Evolutionary conservation across 1,284 basidiomycete species (phyloP), one percentile per base, ranked within the genome.

Genomic region (Puccinia coronata): DNA sequence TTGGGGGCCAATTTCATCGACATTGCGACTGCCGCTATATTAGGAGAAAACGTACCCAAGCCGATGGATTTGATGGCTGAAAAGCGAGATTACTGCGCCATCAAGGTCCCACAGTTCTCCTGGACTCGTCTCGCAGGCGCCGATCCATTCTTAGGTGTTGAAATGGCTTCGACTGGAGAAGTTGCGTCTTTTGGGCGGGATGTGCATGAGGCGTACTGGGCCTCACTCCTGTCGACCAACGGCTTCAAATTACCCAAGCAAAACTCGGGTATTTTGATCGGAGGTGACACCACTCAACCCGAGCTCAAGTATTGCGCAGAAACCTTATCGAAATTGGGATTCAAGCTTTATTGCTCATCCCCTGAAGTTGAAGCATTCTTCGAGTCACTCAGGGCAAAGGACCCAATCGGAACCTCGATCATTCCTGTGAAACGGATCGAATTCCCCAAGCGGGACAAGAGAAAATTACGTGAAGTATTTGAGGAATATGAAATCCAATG

Each of bases 161-260:
- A 98, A 89, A 99, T 99, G 97, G 95, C 96, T 0, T 96, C 93
- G 84, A 99, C 97, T 8, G 97, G 96, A 79, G 96, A 99, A 87
- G 95, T 99, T 28, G 97, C 97, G n/a, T 92, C 93, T 83, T 99
- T 99, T 86, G 97, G 96, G 67, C 91, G 91, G 85, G 93, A 98
- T 86, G 89, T 98, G 57, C 92, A 96, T 85, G 97, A 99, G 87
- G 97, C 96, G 14, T 98, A 98, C 88, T 98, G 96, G 96, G 91
- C 93, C 11, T 91, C 93, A 12, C 89, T 95, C 51, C 90, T 93
- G 75, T 94, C 92, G 83, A 95, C 93, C 11, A 96, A 93, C 4
- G 94, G 94, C 11, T 97, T 97, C 90, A 94, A 92, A 86, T 88
- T 94, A 74, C 95, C 95, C 25, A 89, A 89, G 74, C 89, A 91